phyloP scores from a whole-genome alignment of 108 stramenopile species.

The Discostella pseudostelligera region DNA sequence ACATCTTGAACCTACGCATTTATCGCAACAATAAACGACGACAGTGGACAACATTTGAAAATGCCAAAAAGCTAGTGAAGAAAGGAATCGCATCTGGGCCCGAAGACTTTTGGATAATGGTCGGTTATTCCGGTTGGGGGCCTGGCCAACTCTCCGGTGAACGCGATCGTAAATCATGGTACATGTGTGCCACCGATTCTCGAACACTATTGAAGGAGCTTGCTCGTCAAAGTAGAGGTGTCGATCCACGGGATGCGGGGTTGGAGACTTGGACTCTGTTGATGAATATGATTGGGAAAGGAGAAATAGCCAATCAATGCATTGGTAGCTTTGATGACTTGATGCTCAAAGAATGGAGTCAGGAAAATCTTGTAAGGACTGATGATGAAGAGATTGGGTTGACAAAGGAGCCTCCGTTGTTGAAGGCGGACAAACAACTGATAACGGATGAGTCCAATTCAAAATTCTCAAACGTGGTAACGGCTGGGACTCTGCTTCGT shows the following conservation, averaged over 20 bases:
- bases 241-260: conserved; percentile 63
- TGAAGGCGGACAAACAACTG: conserved; percentile 35
- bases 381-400: conserved; percentile 23
- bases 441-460: conserved; percentile 25
- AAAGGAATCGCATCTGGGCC: conserved; percentile 42
- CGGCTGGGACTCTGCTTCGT: conserved; percentile 53
- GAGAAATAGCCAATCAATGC: conserved; percentile 46
- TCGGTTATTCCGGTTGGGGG: conserved; percentile 66
- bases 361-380: conserved; percentile 53
- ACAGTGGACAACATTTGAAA: conserved; percentile 80
- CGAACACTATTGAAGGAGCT: conserved; percentile 67
- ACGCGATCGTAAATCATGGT: conserved; percentile 78
- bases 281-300: conserved; percentile 68
- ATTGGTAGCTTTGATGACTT: conserved; percentile 68
- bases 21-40: not conserved
- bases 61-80: conserved; percentile 68
- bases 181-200: conserved; percentile 81
- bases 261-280: conserved; percentile 66
- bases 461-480: conserved; percentile 11
- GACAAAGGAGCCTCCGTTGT: conserved; percentile 16
- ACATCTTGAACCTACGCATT: conserved; percentile 4
- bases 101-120: conserved; percentile 68
- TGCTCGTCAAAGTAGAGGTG: conserved; percentile 45
- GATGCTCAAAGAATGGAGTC: conserved; percentile 82
- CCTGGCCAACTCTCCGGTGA: conserved; percentile 63